Conservation (phyloP, 495 filamentous ascomycete genomes). For the Podospora tetraspora region DNA sequence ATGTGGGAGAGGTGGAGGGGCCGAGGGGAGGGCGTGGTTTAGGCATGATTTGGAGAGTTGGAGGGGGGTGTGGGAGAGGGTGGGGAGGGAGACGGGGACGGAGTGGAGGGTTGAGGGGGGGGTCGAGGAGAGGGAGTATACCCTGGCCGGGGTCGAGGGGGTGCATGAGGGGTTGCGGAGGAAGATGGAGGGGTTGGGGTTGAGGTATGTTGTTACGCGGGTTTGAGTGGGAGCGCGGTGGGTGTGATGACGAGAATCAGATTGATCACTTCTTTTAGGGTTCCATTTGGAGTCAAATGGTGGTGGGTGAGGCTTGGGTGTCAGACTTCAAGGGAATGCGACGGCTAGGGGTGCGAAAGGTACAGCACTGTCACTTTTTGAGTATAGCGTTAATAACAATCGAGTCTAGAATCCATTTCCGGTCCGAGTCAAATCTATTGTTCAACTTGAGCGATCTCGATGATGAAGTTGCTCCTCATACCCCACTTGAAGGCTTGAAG, state of each 20-base stretch:
- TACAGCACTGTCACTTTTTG: too few relatives aligned
- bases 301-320: too few relatives aligned
- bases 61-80: slow-evolving; percentile 42
- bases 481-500: too few relatives aligned
- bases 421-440: too few relatives aligned
- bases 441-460: too few relatives aligned
- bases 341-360: too few relatives aligned
- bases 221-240: background rate
- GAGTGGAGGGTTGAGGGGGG: slow-evolving; percentile 36
- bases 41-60: slow-evolving; percentile 41
- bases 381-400: too few relatives aligned
- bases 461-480: too few relatives aligned
- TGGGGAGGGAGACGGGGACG: slow-evolving; percentile 37
- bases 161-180: slow-evolving; percentile 4
- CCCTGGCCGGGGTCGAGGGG: background rate
- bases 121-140: slow-evolving; percentile 23
- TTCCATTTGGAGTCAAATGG: too few relatives aligned
- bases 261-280: background rate
- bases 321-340: too few relatives aligned
- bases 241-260: background rate
- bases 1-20: background rate
- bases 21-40: slow-evolving; percentile 19
- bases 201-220: slow-evolving; percentile 8
- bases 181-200: slow-evolving; percentile 6
- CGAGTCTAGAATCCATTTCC: too few relatives aligned